A percentile compares a stretch with the other conserved stretches of the same genome.
phyloP scores from a whole-genome alignment of 495 filamentous ascomycete species.

The Lindgomyces ingoldianus region DNA sequence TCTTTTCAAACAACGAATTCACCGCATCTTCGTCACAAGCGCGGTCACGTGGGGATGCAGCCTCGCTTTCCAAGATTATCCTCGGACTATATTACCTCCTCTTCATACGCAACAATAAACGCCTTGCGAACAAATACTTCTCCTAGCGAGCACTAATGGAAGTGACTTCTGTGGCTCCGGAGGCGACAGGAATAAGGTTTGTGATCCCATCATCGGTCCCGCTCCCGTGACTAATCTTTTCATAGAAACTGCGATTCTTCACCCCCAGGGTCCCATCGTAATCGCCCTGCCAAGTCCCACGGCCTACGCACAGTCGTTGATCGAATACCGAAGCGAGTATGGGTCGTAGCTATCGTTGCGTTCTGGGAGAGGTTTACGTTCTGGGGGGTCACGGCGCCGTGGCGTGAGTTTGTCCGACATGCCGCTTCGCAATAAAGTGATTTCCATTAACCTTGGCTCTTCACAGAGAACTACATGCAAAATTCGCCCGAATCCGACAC shows the following conservation, averaged over 20 bases:
- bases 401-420: conserved; percentile 16
- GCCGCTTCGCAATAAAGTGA: background rate
- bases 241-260: background rate
- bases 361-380: conserved; percentile 25
- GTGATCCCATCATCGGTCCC: background rate
- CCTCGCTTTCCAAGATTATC: no score
- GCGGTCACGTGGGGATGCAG: no score
- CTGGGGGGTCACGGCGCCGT: conserved; percentile 27
- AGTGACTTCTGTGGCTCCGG: no score
- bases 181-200: no score
- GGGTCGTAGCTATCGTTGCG: conserved; percentile 19
- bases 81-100: no score
- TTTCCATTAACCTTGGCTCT: background rate
- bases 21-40: no score
- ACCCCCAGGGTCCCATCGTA: background rate
- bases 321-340: conserved; percentile 15
- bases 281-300: background rate
- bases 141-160: no score
- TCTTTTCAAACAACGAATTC: no score
- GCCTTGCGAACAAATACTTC: no score
- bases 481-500: background rate
- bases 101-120: no score
- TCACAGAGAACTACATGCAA: conserved; percentile 26
- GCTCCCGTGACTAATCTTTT: background rate
- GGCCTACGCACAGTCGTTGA: conserved; percentile 14